Conservation (phyloP, 208 protist species). For the Leishmania gerbilli region DNA sequence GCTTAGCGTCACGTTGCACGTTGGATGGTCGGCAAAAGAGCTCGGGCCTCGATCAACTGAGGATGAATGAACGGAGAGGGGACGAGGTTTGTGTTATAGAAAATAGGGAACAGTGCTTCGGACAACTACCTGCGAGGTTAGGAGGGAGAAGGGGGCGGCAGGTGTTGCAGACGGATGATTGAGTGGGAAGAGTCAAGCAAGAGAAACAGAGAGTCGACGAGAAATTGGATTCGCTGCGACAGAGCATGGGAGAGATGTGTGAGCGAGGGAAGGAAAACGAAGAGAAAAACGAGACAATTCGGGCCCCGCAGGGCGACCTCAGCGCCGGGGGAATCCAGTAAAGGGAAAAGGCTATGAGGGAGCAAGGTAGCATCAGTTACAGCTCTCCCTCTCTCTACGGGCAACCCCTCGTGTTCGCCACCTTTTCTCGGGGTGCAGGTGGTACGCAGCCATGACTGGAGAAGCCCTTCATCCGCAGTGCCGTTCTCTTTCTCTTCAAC, state of each 20-base stretch:
- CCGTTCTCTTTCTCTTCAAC: not conserved
- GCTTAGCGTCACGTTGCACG: not conserved
- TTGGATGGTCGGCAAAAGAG: not conserved
- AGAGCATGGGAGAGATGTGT: not conserved
- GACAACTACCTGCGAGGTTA: not conserved
- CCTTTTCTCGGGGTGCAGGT: not conserved
- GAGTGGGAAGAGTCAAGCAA: not conserved
- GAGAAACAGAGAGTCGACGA: not conserved
- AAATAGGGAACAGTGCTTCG: not conserved
- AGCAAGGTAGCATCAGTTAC: not conserved
- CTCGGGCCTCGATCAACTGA: not conserved
- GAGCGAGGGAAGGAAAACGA: not conserved
- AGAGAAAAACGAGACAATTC: not conserved
- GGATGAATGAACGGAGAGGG: not conserved
- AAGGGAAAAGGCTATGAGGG: not conserved
- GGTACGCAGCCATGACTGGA: not conserved
- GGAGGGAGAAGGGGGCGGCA: not conserved
- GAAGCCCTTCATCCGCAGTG: not conserved
- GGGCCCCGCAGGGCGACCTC: not conserved
- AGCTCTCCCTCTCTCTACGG: not conserved
- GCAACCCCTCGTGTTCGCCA: not conserved
- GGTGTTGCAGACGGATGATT: not conserved
- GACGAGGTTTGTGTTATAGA: not conserved
- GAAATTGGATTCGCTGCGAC: not conserved
- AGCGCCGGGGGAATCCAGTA: not conserved